Base-by-base conservation (phyloP, 73 alveolate genomes). In the Paramecium pentaurelia region DNA sequence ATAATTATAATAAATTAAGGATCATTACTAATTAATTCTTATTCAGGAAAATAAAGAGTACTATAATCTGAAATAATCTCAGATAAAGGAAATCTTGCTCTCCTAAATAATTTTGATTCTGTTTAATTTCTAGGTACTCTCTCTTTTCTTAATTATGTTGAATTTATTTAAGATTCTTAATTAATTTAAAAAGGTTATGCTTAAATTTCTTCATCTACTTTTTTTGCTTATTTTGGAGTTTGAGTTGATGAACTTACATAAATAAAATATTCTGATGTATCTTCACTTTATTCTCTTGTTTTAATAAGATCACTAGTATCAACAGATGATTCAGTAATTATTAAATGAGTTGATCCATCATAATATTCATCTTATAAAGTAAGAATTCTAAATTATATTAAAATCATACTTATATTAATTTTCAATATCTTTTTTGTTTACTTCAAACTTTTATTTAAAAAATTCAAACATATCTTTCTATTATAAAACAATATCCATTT, bases 291-390 rank as follows among this genome's bases (percentile, higher is more conserved):
- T 2, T 73, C 88, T 42, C 20, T 73, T 14, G 58, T 36, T 38
- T 73, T 73, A 34, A 73, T 73, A 1, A 73, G 25, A 73, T 73
- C 88, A 73, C 88, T 73, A 0, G 88, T 73, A 73, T 73, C 88
- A 34, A 73, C 88, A 14, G 88, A 73, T 0, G 58, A 38, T 73
- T 73, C 88, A 8, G 60, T 42, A 4, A 73, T 42, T 0, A 73
- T 73, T 14, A 73, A 22, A 37, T 73, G 68, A 30, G 68, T 73
- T 38, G 88, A 36, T 22, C 38, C 47, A 27, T 73, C 88, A 37
- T 34, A 73, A 73, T 30, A 73, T 73, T 73, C 88, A 73, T 73
- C 88, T 10, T 73, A 36, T 20, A 73, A 38, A 0, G 34, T 25
- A 34, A 73, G 34, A n/a, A 42, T 42, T 38, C 60, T 36, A 73